Evolutionary conservation across 331 rosid species (phyloP), one percentile per base, ranked within the genome.

Genomic region (Ulmus americana): DNA sequence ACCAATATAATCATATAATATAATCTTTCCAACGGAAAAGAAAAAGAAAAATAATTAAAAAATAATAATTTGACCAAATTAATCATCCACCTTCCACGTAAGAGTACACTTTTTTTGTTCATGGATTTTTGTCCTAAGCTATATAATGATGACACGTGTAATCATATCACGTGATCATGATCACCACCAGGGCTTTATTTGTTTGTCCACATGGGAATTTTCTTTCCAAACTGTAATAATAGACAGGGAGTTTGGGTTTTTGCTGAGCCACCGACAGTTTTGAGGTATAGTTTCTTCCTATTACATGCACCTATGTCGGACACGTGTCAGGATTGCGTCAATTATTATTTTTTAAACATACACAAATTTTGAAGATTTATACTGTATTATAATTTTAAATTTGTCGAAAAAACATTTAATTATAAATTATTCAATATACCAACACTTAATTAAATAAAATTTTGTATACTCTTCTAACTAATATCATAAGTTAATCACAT

Each of bases 261-360:
- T 13, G 8, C 15, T 45, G 38, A 61, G 61, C n/a, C 18, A 52
- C 74, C 68, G 74, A 70, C 75, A 54, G 6, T 54, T 35, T 28
- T 10, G 63, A 14, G 12, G 56, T 11, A 70, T 53, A 41, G 10
- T 35, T 61, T 62, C 53, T 59, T 50, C 55, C 22, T 53, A 12
- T 10, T 16, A 10, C 56, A 3, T 39, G 10, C 56, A 1, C 47
- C 45, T 15, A 3, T 38, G 0, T 49, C 45, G 22, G 56, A 15
- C 58, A 64, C 59, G 69, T 64, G 35, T 35, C 14, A 3, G 1
- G 16, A 3, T n/a, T 48, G 1, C 0, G 6, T 28, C 35, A 2
- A 2, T 9, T 10, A 0, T 9, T 55, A 20, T 35, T 20, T 20
- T 22, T 0, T 10, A 47, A 11, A 47, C 53, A 48, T 11, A 48